Conservation (phyloP, 2,329 filamentous ascomycete species). For the Colletotrichum spinosum region DNA sequence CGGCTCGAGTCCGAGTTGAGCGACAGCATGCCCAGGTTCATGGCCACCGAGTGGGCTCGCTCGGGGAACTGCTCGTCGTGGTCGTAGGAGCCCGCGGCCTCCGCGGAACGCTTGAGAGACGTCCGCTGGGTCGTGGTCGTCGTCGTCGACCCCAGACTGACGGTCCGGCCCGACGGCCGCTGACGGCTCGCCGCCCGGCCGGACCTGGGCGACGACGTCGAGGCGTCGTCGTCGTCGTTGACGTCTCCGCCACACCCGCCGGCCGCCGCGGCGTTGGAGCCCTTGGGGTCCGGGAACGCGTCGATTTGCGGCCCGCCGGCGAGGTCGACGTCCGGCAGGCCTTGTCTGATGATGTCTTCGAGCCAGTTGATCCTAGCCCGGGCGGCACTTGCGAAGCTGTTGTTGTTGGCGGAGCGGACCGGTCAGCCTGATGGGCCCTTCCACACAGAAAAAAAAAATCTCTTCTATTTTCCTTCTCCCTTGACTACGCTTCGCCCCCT, state of each 20-base stretch:
- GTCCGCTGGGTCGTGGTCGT: neutral
- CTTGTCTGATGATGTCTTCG: conserved; percentile 44
- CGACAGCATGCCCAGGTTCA: conserved; percentile 50
- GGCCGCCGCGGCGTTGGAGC: neutral
- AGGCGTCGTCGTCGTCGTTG: conserved; percentile 19
- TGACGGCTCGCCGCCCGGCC: conserved; percentile 7
- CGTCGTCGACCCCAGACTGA: neutral
- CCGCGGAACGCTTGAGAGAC: conserved; percentile 20
- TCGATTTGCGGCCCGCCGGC: conserved; percentile 44
- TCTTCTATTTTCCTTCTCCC: too few relatives aligned
- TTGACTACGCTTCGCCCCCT: too few relatives aligned
- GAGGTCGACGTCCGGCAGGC: conserved; percentile 46
- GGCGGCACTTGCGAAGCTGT: conserved; percentile 42
- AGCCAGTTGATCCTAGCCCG: conserved; percentile 48
- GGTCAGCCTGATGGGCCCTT: conserved; percentile 5
- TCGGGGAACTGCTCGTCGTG: conserved; percentile 61
- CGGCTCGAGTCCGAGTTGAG: conserved; percentile 52
- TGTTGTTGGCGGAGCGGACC: neutral
- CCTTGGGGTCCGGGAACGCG: conserved; percentile 36
- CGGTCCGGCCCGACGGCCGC: neutral
- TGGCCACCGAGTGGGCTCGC: conserved; percentile 55
- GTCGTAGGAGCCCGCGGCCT: conserved; percentile 51
- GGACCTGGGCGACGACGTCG: conserved; percentile 16
- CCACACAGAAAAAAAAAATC: neutral
- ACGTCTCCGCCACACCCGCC: conserved; percentile 24